These are phyloP conservation scores for Simplicillium aogashimaense DNA, from an alignment of 2,329 filamentous ascomycete genomes.

Conservation along the genomic window DNA sequence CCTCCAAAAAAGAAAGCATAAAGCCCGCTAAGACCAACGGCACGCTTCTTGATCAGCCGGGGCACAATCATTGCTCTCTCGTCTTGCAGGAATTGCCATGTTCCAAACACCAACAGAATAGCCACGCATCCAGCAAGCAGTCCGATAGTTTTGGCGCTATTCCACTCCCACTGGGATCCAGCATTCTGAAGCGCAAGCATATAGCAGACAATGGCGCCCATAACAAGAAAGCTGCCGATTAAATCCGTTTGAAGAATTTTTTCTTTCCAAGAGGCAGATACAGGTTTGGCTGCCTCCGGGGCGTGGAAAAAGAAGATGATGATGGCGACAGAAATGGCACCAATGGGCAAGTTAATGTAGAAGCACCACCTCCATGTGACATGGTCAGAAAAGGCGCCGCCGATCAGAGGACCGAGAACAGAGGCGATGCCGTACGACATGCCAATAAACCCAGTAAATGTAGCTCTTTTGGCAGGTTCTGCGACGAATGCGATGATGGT, in stretches of 20 bases:
- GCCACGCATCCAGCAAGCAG: constrained; percentile 38
- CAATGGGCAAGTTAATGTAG: constrained; percentile 35
- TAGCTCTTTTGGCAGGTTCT: constrained; percentile 41
- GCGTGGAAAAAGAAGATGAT: constrained; percentile 36
- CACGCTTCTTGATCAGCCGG: constrained; percentile 32
- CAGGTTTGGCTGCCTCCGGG: constrained; percentile 22
- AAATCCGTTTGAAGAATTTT: constrained; percentile 37
- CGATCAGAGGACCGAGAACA: constrained; percentile 39
- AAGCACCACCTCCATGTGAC: constrained; percentile 45
- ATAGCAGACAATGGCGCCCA: constrained; percentile 41
- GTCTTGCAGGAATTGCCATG: constrained; percentile 30
- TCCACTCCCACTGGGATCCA: constrained; percentile 41
- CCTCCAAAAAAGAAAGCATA: constrained; percentile 40
- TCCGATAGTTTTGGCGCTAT: constrained; percentile 35
- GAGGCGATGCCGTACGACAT: constrained; percentile 47
- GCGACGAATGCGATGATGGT: constrained; percentile 34
- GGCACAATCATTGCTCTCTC: constrained; percentile 36
- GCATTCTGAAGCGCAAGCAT: constrained; percentile 49
- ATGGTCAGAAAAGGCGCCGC: constrained; percentile 38
- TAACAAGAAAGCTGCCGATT: constrained; percentile 36
- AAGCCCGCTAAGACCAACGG: constrained; percentile 26
- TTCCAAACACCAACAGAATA: constrained; percentile 36
- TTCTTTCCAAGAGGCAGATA: constrained; percentile 20
- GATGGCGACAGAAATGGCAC: constrained; percentile 34
- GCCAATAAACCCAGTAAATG: constrained; percentile 44